Percentiles rank a stretch among this genome's conserved stretches.
phyloP scores from a whole-genome alignment of 805 yeast species.

The Yarrowia sp. region DNA sequence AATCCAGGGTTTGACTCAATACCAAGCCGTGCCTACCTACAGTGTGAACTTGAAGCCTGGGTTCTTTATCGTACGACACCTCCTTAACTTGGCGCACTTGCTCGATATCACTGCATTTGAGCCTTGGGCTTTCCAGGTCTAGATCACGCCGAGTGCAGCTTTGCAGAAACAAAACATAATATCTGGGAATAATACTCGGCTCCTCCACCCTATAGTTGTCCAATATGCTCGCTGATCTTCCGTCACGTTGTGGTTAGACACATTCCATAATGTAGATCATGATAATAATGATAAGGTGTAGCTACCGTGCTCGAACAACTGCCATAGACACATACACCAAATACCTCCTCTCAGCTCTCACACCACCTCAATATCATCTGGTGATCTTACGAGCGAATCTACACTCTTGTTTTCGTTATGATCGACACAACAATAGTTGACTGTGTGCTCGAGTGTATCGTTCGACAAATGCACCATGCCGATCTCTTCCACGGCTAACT shows the following conservation, averaged over 20 bases:
- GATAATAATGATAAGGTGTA: not conserved
- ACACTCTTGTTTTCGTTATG: not conserved
- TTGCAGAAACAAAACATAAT: not conserved
- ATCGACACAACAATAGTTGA: not conserved
- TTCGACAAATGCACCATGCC: constrained; percentile 8
- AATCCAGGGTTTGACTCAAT: no score
- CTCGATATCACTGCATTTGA: no score
- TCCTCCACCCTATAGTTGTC: not conserved
- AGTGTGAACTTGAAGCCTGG: not conserved
- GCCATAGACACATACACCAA: no score
- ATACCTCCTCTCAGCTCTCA: no score
- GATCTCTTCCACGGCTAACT: constrained; percentile 23
- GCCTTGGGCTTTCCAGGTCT: not conserved
- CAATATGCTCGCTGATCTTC: constrained; percentile 18
- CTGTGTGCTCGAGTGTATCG: constrained; percentile 6
- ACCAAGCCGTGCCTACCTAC: not conserved
- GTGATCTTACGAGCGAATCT: no score
- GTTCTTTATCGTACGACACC: not conserved
- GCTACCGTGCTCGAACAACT: no score
- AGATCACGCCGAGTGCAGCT: not conserved
- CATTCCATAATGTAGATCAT: constrained; percentile 10
- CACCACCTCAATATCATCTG: not conserved
- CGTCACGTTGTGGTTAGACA: not conserved
- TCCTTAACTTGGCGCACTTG: no score
- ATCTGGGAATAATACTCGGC: not conserved